Evolutionary conservation across 2,329 filamentous ascomycete genomes (phyloP), one percentile per base, ranked within the genome.

Genomic region (Arthrinium phaeospermum): DNA sequence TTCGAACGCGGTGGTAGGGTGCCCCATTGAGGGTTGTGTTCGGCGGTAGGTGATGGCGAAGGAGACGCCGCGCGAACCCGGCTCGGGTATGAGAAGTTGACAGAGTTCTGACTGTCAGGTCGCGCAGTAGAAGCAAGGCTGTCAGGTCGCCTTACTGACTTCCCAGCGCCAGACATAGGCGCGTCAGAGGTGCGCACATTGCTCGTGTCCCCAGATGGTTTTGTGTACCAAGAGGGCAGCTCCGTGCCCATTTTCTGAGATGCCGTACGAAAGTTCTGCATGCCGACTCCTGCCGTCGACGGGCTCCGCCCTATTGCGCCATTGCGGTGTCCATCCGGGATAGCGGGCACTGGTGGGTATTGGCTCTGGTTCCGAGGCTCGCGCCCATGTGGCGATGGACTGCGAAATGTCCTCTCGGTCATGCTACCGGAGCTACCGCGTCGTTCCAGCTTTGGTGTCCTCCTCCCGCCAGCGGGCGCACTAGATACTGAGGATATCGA

Each of bases 391-490:
- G 88, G 94, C 4, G 92, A 97, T 4, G 91, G 91, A 16, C 92
- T 93, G 76, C 95, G 91, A 82, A 98, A 98, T 0, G 94, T 95
- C 72, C 96, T 90, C 80, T 96, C 93, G 44, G 90, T 92, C 95
- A 98, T 97, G 69, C 95, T 98, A 30, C 91, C 89, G 41, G 89
- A 89, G 82, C 95, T 97, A 71, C 86, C 88, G 49, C 88, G 86
- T 78, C 94, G 87, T 74, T 91, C 87, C 73, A 95, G 84, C 70
- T 85, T 84, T 80, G 80, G 77, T 75, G 82, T 76, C 75, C 83
- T 81, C 73, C 83, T 79, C 67, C 82, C 77, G 51, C 84, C 82
- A 68, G 82, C 83, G 75, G 88, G 90, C 47, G 86, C 87, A 68
- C 79, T 81, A 19, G 78, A 76, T 4, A 89, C 85, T 5, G 94